Percentiles rank a stretch among this genome's conserved stretches.
phyloP scores from a whole-genome alignment of 164 flowering plant genomes.

The Litsea cubeba region DNA sequence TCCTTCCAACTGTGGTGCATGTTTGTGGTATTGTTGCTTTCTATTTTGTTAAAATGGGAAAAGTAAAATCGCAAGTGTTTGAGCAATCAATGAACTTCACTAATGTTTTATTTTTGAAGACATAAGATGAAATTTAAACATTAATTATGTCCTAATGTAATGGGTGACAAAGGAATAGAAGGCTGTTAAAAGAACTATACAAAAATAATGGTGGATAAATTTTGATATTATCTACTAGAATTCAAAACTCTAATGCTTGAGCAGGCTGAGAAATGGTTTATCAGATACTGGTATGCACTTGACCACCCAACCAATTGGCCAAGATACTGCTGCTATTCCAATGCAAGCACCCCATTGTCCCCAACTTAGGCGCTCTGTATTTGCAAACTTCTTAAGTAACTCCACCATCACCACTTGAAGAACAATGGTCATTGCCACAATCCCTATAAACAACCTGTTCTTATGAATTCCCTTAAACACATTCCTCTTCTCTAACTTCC shows the following conservation, averaged over 20 bases:
- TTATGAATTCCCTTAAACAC: slow-evolving; percentile 40
- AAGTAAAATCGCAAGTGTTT: no score
- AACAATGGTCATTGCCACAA: slow-evolving; percentile 33
- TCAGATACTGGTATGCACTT: slow-evolving; percentile 53
- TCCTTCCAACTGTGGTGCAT: no score
- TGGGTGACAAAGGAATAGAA: no score
- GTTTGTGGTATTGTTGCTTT: no score
- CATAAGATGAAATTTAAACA: no score
- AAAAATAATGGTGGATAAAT: no score
- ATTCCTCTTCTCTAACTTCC: slow-evolving; percentile 43
- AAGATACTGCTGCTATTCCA: slow-evolving; percentile 35
- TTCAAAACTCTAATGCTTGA: neutral
- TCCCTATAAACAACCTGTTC: slow-evolving; percentile 42
- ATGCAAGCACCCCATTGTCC: slow-evolving; percentile 44
- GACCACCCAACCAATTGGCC: slow-evolving; percentile 50
- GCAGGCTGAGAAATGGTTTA: slow-evolving; percentile 22
- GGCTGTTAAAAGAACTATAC: no score
- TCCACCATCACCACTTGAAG: slow-evolving; percentile 54
- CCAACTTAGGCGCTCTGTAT: slow-evolving; percentile 52
- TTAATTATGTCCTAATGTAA: no score
- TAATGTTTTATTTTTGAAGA: no score
- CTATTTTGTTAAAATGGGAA: no score
- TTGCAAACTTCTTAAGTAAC: slow-evolving; percentile 41
- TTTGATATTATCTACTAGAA: no score
- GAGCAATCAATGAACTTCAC: no score